phyloP scores from a whole-genome alignment of 1,284 basidiomycete species.

The Sanguinoderma infundibulare region DNA sequence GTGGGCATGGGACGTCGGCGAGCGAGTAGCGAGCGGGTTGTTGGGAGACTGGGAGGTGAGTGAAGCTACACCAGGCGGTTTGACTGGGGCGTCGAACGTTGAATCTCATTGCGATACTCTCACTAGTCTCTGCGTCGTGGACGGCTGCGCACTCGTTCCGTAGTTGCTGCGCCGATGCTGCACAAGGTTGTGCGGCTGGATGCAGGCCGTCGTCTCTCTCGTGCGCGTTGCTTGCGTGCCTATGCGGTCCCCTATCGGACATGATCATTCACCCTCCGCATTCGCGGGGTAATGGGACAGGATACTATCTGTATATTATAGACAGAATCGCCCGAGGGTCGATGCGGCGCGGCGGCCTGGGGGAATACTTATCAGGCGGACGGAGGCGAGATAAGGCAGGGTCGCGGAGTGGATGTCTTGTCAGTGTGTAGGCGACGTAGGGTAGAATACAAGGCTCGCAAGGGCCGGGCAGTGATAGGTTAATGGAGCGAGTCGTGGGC shows the following conservation, averaged over 20 bases:
- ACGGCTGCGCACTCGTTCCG: neutral
- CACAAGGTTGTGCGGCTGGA: neutral
- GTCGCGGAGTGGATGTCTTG: too few species aligned
- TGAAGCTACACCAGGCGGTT: neutral
- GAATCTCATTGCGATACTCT: neutral
- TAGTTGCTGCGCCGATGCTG: neutral
- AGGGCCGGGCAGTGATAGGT: neutral
- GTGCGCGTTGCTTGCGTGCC: neutral
- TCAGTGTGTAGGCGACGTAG: too few species aligned
- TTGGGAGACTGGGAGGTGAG: neutral
- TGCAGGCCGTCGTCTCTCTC: neutral
- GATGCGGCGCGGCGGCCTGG: neutral
- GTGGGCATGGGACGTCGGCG: neutral
- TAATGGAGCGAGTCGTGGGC: constrained; percentile 7
- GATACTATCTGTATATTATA: neutral
- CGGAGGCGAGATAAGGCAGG: too few species aligned
- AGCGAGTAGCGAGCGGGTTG: constrained; percentile 1
- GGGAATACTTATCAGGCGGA: too few species aligned
- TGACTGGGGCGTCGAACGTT: neutral
- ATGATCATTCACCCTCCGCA: neutral
- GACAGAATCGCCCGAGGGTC: neutral
- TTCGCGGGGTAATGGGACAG: neutral
- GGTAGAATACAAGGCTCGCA: too few species aligned
- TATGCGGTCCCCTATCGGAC: constrained; percentile 1
- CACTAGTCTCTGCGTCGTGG: neutral